Evolutionary conservation across 2,329 filamentous ascomycete genomes (phyloP).

Genomic region (Trichoderma pleuroti): DNA sequence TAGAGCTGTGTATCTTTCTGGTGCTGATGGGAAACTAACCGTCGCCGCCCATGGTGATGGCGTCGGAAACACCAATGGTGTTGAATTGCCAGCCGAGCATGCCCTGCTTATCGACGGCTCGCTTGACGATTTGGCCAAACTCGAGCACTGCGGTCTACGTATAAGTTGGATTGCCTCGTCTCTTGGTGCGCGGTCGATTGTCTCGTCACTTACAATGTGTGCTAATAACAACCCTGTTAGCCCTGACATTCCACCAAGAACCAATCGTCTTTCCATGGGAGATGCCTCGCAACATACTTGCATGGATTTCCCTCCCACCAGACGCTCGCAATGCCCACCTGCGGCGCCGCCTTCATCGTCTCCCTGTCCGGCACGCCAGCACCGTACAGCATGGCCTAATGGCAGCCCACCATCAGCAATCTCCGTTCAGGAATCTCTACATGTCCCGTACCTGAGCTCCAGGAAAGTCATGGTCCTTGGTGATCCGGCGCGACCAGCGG

Average conservation of each 20-base stretch:
- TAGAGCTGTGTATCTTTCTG: not conserved
- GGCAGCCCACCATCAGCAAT: not conserved
- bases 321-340: slow-evolving; percentile 85
- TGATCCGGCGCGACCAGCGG: slow-evolving; percentile 79
- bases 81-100: slow-evolving; percentile 97
- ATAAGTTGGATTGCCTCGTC: not conserved
- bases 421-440: not conserved
- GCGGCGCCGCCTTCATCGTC: slow-evolving; percentile 84
- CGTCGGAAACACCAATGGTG: slow-evolving; percentile 83
- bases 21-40: slow-evolving; percentile 44
- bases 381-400: slow-evolving; percentile 87
- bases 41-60: slow-evolving; percentile 92
- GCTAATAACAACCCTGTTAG: slow-evolving; percentile 25
- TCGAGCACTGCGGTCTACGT: slow-evolving; percentile 61
- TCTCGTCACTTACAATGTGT: slow-evolving; percentile 39
- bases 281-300: slow-evolving; percentile 60
- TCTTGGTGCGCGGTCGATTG: not conserved
- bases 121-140: slow-evolving; percentile 83
- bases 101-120: slow-evolving; percentile 70
- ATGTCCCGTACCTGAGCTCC: slow-evolving; percentile 67
- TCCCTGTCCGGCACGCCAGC: slow-evolving; percentile 80
- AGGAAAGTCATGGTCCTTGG: slow-evolving; percentile 82
- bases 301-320: slow-evolving; percentile 99
- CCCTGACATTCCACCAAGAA: not conserved
- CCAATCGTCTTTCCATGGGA: no score